Evolutionary conservation across 202 grass and related monocot genomes (phyloP).

Genomic region (Zoysia matrella): DNA sequence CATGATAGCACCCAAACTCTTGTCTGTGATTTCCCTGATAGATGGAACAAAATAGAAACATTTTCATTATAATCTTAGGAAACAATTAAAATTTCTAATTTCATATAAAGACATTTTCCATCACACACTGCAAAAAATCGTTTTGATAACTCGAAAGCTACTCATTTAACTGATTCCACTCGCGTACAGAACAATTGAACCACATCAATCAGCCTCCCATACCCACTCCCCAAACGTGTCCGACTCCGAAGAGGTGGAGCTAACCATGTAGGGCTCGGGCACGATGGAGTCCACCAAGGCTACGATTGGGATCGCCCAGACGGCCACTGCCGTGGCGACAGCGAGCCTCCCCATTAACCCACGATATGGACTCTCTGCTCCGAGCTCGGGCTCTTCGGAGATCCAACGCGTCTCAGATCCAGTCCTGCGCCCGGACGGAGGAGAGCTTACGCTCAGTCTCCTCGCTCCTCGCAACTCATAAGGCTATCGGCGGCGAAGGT

Average conservation of each 20-base stretch:
- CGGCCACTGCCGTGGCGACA: slow-evolving; percentile 56
- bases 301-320: slow-evolving; percentile 61
- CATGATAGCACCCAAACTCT: too few species aligned
- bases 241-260: background rate
- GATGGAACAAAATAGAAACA: too few species aligned
- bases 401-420: slow-evolving; percentile 30
- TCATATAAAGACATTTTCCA: background rate
- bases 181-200: background rate
- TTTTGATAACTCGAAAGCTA: background rate
- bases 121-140: background rate
- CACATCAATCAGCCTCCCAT: background rate
- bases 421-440: background rate
- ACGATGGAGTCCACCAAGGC: slow-evolving; percentile 67
- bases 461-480: slow-evolving; percentile 1
- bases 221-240: background rate
- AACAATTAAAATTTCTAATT: too few species aligned
- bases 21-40: too few species aligned
- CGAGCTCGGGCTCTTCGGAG: background rate
- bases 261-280: slow-evolving; percentile 83
- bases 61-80: too few species aligned
- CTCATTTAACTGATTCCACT: background rate
- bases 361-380: background rate
- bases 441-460: background rate
- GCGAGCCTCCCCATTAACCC: slow-evolving; percentile 60
- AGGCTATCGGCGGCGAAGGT: background rate